Conservation (phyloP, 345 rosid genomes). For the Clarkia xantiana region DNA sequence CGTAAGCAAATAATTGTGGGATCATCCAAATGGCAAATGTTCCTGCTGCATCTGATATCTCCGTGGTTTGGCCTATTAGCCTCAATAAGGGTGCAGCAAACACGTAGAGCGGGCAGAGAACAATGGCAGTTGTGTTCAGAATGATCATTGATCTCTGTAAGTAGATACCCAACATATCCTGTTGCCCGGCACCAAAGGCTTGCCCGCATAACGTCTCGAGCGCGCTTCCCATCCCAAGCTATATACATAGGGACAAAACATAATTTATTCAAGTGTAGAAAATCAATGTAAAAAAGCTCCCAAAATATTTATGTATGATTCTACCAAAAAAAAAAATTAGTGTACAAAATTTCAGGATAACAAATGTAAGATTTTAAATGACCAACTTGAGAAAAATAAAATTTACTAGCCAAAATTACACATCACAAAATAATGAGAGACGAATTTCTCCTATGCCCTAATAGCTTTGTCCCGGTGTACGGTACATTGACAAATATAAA, state of each 20-base stretch:
- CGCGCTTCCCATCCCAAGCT: slow-evolving; percentile 99
- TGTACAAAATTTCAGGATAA: too few relatives aligned
- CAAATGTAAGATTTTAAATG: too few relatives aligned
- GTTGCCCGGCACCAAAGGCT: slow-evolving; percentile 71
- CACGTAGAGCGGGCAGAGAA: slow-evolving; percentile 43
- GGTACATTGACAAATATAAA: too few relatives aligned
- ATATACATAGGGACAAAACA: background rate
- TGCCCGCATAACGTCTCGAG: slow-evolving; percentile 90
- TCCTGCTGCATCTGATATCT: slow-evolving; percentile 53
- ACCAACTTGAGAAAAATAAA: too few relatives aligned
- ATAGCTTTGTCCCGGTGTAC: too few relatives aligned
- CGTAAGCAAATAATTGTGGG: slow-evolving; percentile 71
- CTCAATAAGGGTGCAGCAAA: slow-evolving; percentile 37
- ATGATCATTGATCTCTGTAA: slow-evolving; percentile 83
- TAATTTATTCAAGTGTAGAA: too few relatives aligned
- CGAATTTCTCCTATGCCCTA: too few relatives aligned
- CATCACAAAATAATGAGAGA: too few relatives aligned
- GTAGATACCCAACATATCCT: slow-evolving; percentile 76
- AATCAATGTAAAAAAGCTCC: too few relatives aligned
- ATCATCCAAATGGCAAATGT: slow-evolving; percentile 56
- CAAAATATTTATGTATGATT: too few relatives aligned
- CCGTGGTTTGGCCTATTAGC: slow-evolving; percentile 58
- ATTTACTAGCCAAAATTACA: too few relatives aligned
- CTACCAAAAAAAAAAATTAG: too few relatives aligned
- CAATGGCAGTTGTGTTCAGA: slow-evolving; percentile 23